phyloP scores from a whole-genome alignment of 306 rosid species.

The Quercus bicolor region DNA sequence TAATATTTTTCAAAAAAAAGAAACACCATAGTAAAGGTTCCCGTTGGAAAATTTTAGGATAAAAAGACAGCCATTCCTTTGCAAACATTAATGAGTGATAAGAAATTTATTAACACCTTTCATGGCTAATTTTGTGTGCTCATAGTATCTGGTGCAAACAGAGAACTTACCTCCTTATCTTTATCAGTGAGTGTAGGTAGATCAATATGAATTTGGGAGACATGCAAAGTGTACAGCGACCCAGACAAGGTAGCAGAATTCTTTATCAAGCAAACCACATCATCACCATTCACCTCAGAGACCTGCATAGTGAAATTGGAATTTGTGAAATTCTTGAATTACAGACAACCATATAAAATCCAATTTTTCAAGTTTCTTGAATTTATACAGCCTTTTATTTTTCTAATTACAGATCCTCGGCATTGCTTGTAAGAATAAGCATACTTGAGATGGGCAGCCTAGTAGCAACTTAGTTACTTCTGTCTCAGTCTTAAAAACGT shows the following conservation, averaged over 20 bases:
- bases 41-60: neutral
- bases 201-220: slow-evolving; percentile 46
- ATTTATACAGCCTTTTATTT: neutral
- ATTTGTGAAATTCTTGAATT: neutral
- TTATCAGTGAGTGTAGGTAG: slow-evolving; percentile 48
- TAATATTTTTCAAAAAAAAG: neutral
- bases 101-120: neutral
- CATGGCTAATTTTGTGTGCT: neutral
- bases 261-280: slow-evolving; percentile 46
- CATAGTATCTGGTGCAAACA: neutral
- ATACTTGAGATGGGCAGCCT: neutral
- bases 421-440: neutral
- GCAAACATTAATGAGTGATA: neutral
- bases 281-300: slow-evolving; percentile 41
- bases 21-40: neutral
- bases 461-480: neutral
- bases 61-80: neutral
- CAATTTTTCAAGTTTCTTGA: neutral
- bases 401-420: neutral
- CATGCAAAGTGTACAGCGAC: slow-evolving; percentile 49
- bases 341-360: neutral
- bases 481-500: neutral
- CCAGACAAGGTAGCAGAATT: slow-evolving; percentile 49
- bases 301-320: slow-evolving; percentile 33
- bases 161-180: slow-evolving; percentile 45